Conservation (phyloP, 2,329 filamentous ascomycete species). For the Sporothrix variecibatus region DNA sequence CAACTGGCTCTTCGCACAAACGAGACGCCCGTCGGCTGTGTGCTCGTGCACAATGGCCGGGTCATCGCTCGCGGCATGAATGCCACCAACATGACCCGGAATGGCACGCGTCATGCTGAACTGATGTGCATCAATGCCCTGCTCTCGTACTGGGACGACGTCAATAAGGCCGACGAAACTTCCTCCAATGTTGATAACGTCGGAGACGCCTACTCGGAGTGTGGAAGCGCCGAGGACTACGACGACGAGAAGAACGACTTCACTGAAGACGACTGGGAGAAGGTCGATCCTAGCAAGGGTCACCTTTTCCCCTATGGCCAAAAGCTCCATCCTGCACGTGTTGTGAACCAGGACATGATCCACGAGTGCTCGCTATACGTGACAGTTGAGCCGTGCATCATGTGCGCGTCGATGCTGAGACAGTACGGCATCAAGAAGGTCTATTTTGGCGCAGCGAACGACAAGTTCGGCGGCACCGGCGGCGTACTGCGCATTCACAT, state of each 20-base stretch:
- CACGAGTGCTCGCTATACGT: conserved; percentile 81
- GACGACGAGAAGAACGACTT: conserved; percentile 34
- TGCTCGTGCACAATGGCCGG: conserved; percentile 77
- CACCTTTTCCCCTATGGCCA: conserved; percentile 64
- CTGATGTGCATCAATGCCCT: conserved; percentile 77
- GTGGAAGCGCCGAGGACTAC: conserved; percentile 37
- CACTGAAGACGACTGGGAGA: conserved; percentile 49
- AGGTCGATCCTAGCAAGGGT: conserved; percentile 56
- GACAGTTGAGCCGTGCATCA: conserved; percentile 97
- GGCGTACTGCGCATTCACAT: conserved; percentile 86
- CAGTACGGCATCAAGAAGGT: conserved; percentile 87
- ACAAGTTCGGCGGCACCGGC: conserved; percentile 94
- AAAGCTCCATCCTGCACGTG: conserved; percentile 55
- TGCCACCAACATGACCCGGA: conserved; percentile 86
- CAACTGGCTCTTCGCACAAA: conserved; percentile 80
- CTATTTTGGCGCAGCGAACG: conserved; percentile 93
- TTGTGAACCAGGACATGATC: conserved; percentile 68
- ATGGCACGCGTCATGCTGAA: conserved; percentile 93
- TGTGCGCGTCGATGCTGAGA: conserved; percentile 91
- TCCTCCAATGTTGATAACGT: conserved; percentile 28
- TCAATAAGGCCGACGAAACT: conserved; percentile 35
- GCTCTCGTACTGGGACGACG: conserved; percentile 45
- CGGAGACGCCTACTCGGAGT: conserved; percentile 46
- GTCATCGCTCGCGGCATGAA: conserved; percentile 94
- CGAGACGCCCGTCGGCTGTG: conserved; percentile 95